These are phyloP conservation scores for Leucaena leucocephala DNA, from an alignment of 306 rosid genomes.

Conservation along the genomic window DNA sequence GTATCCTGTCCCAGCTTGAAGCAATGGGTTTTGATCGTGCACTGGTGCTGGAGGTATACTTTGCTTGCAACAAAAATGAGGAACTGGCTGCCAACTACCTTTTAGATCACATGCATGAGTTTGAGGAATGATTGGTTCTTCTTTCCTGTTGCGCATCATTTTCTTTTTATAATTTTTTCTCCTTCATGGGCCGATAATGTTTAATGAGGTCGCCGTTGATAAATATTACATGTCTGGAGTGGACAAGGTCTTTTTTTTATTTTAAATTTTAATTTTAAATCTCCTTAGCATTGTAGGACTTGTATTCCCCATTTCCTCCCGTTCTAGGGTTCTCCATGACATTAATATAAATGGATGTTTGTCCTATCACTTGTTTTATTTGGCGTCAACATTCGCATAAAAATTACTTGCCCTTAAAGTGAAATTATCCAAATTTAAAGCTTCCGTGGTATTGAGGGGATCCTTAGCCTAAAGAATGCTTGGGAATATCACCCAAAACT, in stretches of 20 bases:
- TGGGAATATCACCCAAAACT: too few relatives aligned
- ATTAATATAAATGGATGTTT: conserved; percentile 22
- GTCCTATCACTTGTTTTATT: conserved; percentile 3
- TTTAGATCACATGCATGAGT: conserved; percentile 86
- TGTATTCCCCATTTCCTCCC: conserved; percentile 20
- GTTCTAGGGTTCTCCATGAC: neutral
- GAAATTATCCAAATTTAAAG: neutral
- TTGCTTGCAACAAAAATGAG: conserved; percentile 92
- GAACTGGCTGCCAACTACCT: conserved; percentile 96
- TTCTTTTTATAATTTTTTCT: conserved; percentile 22
- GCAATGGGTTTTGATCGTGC: conserved; percentile 90
- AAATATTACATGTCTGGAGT: conserved; percentile 16
- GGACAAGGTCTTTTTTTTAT: conserved; percentile 25
- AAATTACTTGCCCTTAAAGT: neutral
- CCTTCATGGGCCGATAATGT: conserved; percentile 1
- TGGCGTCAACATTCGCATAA: neutral
- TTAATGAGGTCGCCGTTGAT: conserved; percentile 27
- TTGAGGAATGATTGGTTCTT: conserved; percentile 57
- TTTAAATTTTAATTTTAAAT: neutral
- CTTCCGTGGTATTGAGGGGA: neutral
- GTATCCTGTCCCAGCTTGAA: conserved; percentile 57
- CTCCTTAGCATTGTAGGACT: neutral
- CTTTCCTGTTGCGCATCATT: conserved; percentile 24
- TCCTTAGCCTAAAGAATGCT: neutral
- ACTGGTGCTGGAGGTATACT: conserved; percentile 79